Evolutionary conservation across 2,329 filamentous ascomycete species (phyloP).

Genomic region (Orbilia brochopaga): DNA sequence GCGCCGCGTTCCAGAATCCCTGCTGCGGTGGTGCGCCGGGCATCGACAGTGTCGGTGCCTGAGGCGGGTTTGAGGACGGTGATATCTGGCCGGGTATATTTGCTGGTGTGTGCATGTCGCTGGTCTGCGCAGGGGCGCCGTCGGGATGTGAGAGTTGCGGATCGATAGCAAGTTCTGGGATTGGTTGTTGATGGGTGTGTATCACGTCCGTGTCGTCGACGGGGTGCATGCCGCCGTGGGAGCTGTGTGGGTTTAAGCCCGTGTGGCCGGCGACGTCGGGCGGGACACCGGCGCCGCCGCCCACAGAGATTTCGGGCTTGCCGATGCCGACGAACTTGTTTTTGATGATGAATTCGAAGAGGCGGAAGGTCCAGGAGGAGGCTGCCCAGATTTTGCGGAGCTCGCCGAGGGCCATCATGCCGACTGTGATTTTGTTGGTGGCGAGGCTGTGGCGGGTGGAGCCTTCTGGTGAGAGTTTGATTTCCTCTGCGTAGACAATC

Average conservation of each 20-base stretch:
- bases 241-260: slow-evolving; percentile 30
- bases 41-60: slow-evolving; percentile 4
- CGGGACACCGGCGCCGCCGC: slow-evolving; percentile 31
- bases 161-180: slow-evolving; percentile 32
- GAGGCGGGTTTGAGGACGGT: slow-evolving; percentile 1
- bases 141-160: slow-evolving; percentile 39
- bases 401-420: slow-evolving; percentile 49
- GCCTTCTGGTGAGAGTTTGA: slow-evolving; percentile 41
- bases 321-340: slow-evolving; percentile 49
- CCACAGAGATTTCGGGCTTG: slow-evolving; percentile 43
- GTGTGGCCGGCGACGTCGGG: slow-evolving; percentile 31
- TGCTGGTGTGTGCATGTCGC: background rate
- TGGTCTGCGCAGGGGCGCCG: background rate
- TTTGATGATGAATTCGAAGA: slow-evolving; percentile 51
- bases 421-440: slow-evolving; percentile 42
- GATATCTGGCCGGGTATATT: slow-evolving; percentile 15
- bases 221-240: slow-evolving; percentile 42
- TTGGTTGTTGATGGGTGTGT: too few relatives aligned
- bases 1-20: slow-evolving; percentile 36
- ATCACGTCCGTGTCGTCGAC: slow-evolving; percentile 29
- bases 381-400: slow-evolving; percentile 48
- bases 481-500: slow-evolving; percentile 50
- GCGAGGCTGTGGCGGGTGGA: slow-evolving; percentile 43
- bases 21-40: slow-evolving; percentile 9
- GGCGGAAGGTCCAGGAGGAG: slow-evolving; percentile 46